Base-by-base conservation (phyloP, 345 rosid species). In the Brassica rapa region DNA sequence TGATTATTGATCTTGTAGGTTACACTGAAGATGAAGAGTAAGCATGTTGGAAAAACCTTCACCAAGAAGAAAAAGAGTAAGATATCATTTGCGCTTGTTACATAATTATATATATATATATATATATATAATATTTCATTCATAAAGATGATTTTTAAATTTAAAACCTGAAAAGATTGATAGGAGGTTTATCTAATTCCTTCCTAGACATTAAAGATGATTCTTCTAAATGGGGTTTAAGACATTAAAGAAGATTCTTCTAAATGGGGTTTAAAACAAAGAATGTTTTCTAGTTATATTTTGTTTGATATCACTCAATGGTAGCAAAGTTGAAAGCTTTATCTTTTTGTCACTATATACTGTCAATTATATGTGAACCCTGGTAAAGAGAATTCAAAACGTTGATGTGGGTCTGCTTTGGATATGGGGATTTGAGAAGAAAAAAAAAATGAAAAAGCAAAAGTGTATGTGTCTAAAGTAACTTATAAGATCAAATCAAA, bases 61-160 rank as follows among this genome's bases (percentile, higher is more conserved):
- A 93, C 96, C 35, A 95, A 95, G 89, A 95, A 95, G 99, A 93
- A 95, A 93, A 95, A 95, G 93, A 95, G 99, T 93, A 78, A 84
- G 95, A 46, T 49, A 81, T 81, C 53, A 74, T 69, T 49, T 39
- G 30, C 70, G 51, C 75, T 46, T 37, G 21, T 43, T 64, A 29
- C 15, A 62, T 49, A 77, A 11, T 43, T 39, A 39, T 39, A 39
- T 37, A 39, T 35, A 53, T 12, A 71, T 49, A 21, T 43, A 43
- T 43, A 11, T 12, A 49, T 1, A 39, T 39, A 39, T 37, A 39
- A 55, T 12, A 71, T 49, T 27, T 27, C 30, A 21, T 53, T 49
- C 32, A 5, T 64, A 27, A 11, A 16, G 3, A 4, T 30, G 2
- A 1, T 12, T 37, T 51, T 76, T 41, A 55, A 64, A 32, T 51